A percentile compares a stretch with the other conserved stretches of the same genome.
These are phyloP conservation scores for Lodderomyces jiufengensis DNA, from an alignment of 1,139 yeast genomes.

Conservation along the genomic window DNA sequence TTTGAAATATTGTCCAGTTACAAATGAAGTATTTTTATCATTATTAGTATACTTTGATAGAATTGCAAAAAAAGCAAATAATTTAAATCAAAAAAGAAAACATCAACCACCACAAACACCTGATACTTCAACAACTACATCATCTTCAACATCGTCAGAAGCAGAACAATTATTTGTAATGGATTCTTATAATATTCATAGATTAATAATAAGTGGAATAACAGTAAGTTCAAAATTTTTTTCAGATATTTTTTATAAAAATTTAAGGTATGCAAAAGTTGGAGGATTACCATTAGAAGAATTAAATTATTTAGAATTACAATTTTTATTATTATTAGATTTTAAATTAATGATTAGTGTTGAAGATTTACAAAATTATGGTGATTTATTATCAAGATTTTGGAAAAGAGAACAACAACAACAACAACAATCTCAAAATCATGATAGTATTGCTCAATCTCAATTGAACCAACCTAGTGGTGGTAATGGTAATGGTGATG, in stretches of 20 bases:
- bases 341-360: slow-evolving; percentile 83
- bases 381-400: slow-evolving; percentile 77
- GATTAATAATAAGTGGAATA: slow-evolving; percentile 92
- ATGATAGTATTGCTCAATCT: neutral
- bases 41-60: slow-evolving; percentile 91
- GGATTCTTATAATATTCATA: slow-evolving; percentile 94
- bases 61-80: slow-evolving; percentile 84
- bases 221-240: slow-evolving; percentile 95
- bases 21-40: slow-evolving; percentile 91
- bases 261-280: slow-evolving; percentile 93
- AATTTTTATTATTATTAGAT: slow-evolving; percentile 79
- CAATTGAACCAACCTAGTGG: neutral
- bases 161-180: slow-evolving; percentile 74
- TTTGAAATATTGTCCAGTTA: slow-evolving; percentile 93
- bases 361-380: slow-evolving; percentile 89
- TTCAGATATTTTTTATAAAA: slow-evolving; percentile 93
- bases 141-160: slow-evolving; percentile 16
- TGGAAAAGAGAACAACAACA: slow-evolving; percentile 64
- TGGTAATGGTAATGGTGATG: neutral
- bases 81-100: slow-evolving; percentile 28
- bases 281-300: slow-evolving; percentile 97
- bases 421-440: neutral
- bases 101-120: neutral
- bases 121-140: slow-evolving; percentile 4
- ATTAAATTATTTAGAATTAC: slow-evolving; percentile 86